phyloP scores from a whole-genome alignment of 331 rosid genomes.

The Quercus phellos region DNA sequence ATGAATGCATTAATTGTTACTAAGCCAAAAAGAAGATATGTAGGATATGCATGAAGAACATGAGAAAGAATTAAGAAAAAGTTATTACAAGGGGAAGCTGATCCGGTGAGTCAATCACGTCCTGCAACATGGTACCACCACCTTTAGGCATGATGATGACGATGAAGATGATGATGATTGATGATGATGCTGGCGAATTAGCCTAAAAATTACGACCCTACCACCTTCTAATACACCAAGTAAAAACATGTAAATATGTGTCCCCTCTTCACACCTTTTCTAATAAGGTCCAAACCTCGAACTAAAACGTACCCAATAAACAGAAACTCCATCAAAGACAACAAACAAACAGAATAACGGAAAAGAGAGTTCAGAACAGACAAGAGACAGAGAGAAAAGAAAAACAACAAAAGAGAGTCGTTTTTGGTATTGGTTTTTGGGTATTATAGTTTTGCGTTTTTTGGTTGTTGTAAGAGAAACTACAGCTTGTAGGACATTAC shows the following conservation, averaged over 20 bases:
- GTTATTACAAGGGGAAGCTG: conserved; percentile 55
- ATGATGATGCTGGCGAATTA: neutral
- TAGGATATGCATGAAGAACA: neutral
- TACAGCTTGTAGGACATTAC: no score
- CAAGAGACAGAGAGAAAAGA: conserved; percentile 13
- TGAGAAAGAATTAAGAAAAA: neutral
- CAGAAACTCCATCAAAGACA: neutral
- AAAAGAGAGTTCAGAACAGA: neutral
- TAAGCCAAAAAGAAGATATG: neutral
- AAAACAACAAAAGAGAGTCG: neutral
- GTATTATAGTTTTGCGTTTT: neutral
- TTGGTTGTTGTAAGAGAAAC: neutral
- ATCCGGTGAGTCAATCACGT: conserved; percentile 43
- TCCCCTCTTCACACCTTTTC: neutral
- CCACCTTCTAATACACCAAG: neutral
- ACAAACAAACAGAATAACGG: neutral
- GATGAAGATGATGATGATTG: no score
- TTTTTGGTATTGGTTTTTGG: neutral
- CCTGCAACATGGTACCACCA: conserved; percentile 60
- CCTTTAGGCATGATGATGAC: neutral
- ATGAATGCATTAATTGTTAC: neutral
- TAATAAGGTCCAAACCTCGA: conserved; percentile 1
- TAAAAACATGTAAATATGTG: neutral
- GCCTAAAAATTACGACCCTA: no score
- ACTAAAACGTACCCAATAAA: conserved; percentile 28